A percentile compares a stretch with the other conserved stretches of the same genome.
phyloP scores from a whole-genome alignment of 176 grass and related monocot genomes.

The Tuctoria greenei region DNA sequence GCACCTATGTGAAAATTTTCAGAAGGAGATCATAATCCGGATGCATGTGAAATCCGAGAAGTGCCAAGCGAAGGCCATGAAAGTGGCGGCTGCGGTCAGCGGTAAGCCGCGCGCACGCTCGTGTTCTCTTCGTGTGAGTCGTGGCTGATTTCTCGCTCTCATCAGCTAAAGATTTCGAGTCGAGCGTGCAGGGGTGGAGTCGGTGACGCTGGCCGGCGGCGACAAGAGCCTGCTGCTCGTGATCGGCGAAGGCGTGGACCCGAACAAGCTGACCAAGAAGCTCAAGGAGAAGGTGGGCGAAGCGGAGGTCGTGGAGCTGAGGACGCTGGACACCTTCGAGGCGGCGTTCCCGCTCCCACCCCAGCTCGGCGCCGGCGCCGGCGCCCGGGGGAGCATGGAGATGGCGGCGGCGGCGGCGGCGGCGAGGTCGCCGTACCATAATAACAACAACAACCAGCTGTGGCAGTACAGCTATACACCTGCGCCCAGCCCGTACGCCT shows the following conservation, averaged over 20 bases:
- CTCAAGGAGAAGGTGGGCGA: conserved; percentile 43
- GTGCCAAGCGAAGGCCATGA: conserved; percentile 46
- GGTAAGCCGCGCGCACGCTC: neutral
- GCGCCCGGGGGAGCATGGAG: conserved; percentile 1
- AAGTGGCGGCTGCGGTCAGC: conserved; percentile 36
- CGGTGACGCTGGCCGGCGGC: conserved; percentile 41
- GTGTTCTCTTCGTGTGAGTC: neutral
- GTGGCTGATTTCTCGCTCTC: neutral
- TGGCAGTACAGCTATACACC: conserved; percentile 15
- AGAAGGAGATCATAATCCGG: conserved; percentile 62
- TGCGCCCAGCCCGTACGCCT: conserved; percentile 23
- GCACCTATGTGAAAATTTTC: neutral
- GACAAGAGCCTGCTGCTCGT: conserved; percentile 56
- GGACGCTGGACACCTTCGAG: conserved; percentile 44
- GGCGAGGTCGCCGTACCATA: conserved; percentile 28
- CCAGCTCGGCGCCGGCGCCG: neutral
- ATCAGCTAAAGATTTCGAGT: neutral
- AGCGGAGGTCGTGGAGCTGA: conserved; percentile 51
- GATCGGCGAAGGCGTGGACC: conserved; percentile 49
- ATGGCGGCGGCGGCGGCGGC: neutral
- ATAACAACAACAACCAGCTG: neutral
- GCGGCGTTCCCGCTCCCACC: neutral
- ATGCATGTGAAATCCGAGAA: conserved; percentile 40
- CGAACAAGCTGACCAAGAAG: conserved; percentile 48
- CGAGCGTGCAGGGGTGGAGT: conserved; percentile 46